Evolutionary conservation across 192 early-diverging fungal genomes (phyloP), one percentile per base, ranked within the genome.

Genomic region (Powellomyces hirtus): DNA sequence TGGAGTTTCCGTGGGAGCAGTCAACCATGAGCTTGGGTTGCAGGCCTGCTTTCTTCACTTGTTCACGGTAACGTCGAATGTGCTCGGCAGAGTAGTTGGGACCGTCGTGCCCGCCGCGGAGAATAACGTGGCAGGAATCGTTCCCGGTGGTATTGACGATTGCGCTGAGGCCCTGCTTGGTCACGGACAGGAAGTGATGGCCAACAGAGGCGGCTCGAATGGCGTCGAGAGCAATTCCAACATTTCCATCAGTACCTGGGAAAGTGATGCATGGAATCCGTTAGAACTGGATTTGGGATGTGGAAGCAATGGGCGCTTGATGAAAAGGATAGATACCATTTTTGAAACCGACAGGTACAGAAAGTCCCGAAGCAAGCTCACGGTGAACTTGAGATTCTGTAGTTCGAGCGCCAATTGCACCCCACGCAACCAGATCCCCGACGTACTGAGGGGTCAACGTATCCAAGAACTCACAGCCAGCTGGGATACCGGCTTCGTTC

Each of bases 271-370:
- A 37, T 42, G 40, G 40, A 42, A 18, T 42, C 40, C 10, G 40
- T 13, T 13, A 42, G 40, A 8, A 42, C 18, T 42, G 18, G 40
- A 13, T 42, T 42, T 42, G 8, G 18, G 10, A 42, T 18, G 10
- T 13, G 10, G 10, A 13, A 49, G 26, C 46, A 3, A 2, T 49
- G 5, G n/a, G 46, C 46, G 14, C 46, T 42, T 42, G 40, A 49
- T 49, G 26, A 24, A 24, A 5, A 5, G 3, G 35, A n/a, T 22
- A 42, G 36, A 16, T 36, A 66, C 64, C 92, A 67, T 96, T 97
- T 82, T 98, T 98, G 88, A 98, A 97, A 0, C 96, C 96, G n/a
- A 98, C 89, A 8, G 96, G 94, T 85, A 95, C 92, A 45, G 93
- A 95, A 16, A 92, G 86, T 11, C 96, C 96, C 1, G 91, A 93